These are phyloP conservation scores for Pleoardoris graminearum DNA, from an alignment of 2,329 filamentous ascomycete species.

Conservation along the genomic window DNA sequence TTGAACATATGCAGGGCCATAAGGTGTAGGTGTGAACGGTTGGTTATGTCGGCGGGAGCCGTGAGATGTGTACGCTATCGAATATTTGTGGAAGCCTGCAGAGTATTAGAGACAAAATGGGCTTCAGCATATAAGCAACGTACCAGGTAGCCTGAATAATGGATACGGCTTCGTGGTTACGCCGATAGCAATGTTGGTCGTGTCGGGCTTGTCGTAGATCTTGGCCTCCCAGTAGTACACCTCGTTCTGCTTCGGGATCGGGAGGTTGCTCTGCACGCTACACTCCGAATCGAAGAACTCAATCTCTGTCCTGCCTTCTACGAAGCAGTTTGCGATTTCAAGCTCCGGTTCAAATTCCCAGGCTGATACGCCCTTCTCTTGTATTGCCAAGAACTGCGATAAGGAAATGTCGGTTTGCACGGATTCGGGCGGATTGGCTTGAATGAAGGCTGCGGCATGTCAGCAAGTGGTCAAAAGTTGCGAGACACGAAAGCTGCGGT, in stretches of 20 bases:
- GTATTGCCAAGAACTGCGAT: conserved; percentile 95
- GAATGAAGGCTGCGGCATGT: conserved; percentile 73
- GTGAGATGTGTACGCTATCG: conserved; percentile 85
- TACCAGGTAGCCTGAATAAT: conserved; percentile 89
- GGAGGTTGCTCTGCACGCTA: conserved; percentile 94
- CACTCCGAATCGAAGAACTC: conserved; percentile 99
- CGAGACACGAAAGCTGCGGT: too few relatives aligned
- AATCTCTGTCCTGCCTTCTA: conserved; percentile 93
- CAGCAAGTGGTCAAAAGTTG: conserved; percentile 23
- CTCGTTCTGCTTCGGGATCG: conserved; percentile 97
- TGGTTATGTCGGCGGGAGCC: conserved; percentile 90
- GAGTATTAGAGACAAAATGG: conserved; percentile 19
- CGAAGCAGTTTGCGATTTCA: conserved; percentile 98
- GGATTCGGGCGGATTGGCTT: conserved; percentile 93
- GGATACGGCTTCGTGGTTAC: conserved; percentile 98
- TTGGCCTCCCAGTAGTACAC: conserved; percentile 99
- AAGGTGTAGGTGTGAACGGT: conserved; percentile 77
- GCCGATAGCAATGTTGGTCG: conserved; percentile 83
- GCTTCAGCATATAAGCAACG: conserved; percentile 29
- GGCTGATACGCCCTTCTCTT: conserved; percentile 98
- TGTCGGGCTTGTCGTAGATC: conserved; percentile 95
- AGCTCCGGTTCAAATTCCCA: conserved; percentile 99
- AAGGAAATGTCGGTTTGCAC: conserved; percentile 95
- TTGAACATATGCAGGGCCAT: conserved; percentile 84
- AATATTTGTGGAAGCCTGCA: conserved; percentile 86